These are phyloP conservation scores for Solanum sejunctum DNA, from an alignment of 257 asterid genomes.

Conservation along the genomic window DNA sequence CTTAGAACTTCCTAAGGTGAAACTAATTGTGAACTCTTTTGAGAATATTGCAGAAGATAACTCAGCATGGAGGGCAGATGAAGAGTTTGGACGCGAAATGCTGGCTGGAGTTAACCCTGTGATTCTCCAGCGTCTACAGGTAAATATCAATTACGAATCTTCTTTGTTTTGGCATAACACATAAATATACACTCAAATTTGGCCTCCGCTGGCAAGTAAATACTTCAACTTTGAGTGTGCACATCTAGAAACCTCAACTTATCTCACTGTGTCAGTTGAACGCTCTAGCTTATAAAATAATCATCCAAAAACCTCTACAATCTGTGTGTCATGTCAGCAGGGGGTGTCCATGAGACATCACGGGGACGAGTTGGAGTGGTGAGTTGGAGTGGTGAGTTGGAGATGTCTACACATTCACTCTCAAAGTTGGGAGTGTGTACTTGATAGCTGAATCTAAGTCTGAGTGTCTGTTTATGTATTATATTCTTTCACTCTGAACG, in stretches of 20 bases:
- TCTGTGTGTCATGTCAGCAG: neutral
- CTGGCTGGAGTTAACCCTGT: slow-evolving; percentile 95
- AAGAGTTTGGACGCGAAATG: slow-evolving; percentile 90
- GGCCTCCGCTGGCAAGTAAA: neutral
- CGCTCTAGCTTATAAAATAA: neutral
- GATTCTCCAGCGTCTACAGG: slow-evolving; percentile 48
- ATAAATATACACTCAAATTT: neutral
- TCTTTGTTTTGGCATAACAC: neutral
- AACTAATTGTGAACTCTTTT: neutral
- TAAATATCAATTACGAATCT: neutral
- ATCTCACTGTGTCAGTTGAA: neutral
- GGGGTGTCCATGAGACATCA: neutral
- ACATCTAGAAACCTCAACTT: neutral
- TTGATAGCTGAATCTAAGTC: neutral
- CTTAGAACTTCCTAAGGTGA: neutral
- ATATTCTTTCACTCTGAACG: neutral
- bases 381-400: too few species aligned
- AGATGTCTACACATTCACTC: too few species aligned
- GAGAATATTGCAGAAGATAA: slow-evolving; percentile 44
- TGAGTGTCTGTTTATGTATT: neutral
- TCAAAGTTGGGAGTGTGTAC: neutral
- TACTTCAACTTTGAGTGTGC: neutral
- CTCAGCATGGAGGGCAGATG: slow-evolving; percentile 90
- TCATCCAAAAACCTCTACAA: neutral
- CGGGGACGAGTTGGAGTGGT: neutral